Evolutionary conservation across 2,329 filamentous ascomycete species (phyloP).

Genomic region (Neopestalotiopsis sp.): DNA sequence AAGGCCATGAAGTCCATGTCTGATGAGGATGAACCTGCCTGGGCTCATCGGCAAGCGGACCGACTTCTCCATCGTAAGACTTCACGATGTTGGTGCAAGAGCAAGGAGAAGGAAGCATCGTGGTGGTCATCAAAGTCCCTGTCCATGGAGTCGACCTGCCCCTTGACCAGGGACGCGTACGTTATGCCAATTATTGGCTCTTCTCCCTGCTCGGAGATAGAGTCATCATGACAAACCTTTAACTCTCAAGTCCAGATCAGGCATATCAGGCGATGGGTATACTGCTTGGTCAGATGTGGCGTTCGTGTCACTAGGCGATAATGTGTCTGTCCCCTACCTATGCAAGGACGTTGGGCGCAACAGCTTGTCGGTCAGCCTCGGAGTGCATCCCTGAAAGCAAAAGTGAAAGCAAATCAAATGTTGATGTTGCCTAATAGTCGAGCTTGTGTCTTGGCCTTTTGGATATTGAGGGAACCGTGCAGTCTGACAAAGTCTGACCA

Average conservation of each 20-base stretch:
- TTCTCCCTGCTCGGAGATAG: not conserved
- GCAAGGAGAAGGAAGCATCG: not conserved
- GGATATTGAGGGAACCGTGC: conserved; percentile 1
- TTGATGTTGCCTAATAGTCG: not conserved
- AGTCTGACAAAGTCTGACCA: not conserved
- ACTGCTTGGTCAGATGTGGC: not conserved
- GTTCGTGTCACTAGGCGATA: not conserved
- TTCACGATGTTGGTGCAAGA: not conserved
- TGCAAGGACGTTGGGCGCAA: not conserved
- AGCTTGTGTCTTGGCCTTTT: not conserved
- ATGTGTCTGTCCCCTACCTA: not conserved
- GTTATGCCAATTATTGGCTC: not conserved
- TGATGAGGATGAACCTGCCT: not conserved
- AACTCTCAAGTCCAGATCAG: not conserved
- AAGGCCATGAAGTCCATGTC: not conserved
- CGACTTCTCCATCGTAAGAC: not conserved
- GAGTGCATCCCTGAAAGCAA: not conserved
- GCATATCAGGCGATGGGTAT: not conserved
- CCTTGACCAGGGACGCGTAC: not conserved
- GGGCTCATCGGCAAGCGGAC: not conserved
- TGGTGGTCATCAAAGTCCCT: not conserved
- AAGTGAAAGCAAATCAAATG: not conserved
- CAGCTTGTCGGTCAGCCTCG: not conserved
- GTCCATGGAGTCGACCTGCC: not conserved
- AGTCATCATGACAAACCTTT: not conserved